Evolutionary conservation across 2,329 filamentous ascomycete species (phyloP).

Genomic region (Capronia epimyces): DNA sequence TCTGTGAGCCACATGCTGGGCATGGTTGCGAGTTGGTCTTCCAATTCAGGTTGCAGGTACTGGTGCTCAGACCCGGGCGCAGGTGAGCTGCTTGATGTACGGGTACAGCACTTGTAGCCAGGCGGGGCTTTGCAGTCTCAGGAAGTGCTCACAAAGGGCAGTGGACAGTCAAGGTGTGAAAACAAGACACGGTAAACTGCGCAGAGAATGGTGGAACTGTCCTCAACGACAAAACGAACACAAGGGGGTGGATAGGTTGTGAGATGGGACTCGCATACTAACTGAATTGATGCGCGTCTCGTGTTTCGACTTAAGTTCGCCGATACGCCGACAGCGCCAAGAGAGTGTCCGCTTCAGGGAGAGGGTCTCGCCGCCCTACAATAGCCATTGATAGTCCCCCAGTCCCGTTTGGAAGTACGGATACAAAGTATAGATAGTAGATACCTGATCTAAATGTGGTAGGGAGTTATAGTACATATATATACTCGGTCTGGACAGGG

Average conservation of each 20-base stretch:
- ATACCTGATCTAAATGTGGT: too few species aligned
- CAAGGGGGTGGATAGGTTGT: neutral
- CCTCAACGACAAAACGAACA: slow-evolving; percentile 11
- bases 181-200: neutral
- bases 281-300: slow-evolving; percentile 11
- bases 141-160: neutral
- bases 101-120: slow-evolving; percentile 6
- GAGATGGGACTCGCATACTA: neutral
- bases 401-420: too few species aligned
- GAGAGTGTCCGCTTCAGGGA: neutral
- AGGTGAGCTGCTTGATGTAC: neutral
- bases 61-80: neutral
- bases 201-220: slow-evolving; percentile 18
- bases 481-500: too few species aligned
- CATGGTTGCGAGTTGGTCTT: slow-evolving; percentile 48
- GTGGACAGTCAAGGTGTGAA: neutral
- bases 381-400: too few species aligned
- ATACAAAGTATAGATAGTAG: too few species aligned
- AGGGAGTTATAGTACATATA: too few species aligned
- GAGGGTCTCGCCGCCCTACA: neutral
- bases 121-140: neutral
- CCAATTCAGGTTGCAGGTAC: neutral
- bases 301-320: slow-evolving; percentile 1
- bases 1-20: slow-evolving; percentile 95
- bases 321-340: slow-evolving; percentile 4